Conservation (phyloP, 2,329 filamentous ascomycete genomes). For the Neopestalotiopsis sp. region DNA sequence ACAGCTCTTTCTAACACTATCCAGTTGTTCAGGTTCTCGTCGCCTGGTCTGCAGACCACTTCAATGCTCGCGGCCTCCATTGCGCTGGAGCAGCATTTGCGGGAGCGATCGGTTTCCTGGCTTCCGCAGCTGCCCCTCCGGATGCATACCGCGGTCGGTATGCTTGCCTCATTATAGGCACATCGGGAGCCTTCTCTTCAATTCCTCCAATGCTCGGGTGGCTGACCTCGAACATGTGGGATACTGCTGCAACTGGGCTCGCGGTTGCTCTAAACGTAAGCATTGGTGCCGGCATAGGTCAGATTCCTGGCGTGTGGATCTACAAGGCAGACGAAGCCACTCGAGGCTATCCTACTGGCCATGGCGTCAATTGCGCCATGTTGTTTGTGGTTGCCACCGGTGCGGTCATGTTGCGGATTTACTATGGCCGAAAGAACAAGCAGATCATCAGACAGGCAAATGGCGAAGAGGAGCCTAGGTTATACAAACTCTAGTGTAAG, state of each 20-base stretch:
- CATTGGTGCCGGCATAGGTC: constrained; percentile 68
- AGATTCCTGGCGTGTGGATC: constrained; percentile 77
- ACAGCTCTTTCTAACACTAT: not conserved
- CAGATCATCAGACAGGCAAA: constrained; percentile 37
- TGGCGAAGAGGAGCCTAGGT: constrained; percentile 37
- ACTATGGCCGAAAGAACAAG: constrained; percentile 57
- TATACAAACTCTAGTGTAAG: constrained; percentile 41
- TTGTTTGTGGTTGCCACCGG: constrained; percentile 34
- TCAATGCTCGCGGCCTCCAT: constrained; percentile 57
- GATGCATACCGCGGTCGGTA: constrained; percentile 66
- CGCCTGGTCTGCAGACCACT: constrained; percentile 67
- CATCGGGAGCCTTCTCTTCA: constrained; percentile 69
- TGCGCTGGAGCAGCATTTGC: constrained; percentile 47
- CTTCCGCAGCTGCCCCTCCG: constrained; percentile 66
- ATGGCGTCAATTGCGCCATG: constrained; percentile 58
- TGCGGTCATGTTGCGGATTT: constrained; percentile 49
- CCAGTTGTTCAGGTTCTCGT: constrained; percentile 42
- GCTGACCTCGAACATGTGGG: constrained; percentile 71
- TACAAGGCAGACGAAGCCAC: constrained; percentile 67
- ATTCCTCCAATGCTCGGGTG: constrained; percentile 75
- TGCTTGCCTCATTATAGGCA: constrained; percentile 71
- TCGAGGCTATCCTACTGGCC: constrained; percentile 70
- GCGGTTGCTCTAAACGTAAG: constrained; percentile 75
- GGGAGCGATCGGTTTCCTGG: constrained; percentile 58
- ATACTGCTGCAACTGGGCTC: constrained; percentile 68